A percentile compares a stretch with the other conserved stretches of the same genome.
Conservation (phyloP, 148 eudicot genomes). For the Chenopodium quinoa region DNA sequence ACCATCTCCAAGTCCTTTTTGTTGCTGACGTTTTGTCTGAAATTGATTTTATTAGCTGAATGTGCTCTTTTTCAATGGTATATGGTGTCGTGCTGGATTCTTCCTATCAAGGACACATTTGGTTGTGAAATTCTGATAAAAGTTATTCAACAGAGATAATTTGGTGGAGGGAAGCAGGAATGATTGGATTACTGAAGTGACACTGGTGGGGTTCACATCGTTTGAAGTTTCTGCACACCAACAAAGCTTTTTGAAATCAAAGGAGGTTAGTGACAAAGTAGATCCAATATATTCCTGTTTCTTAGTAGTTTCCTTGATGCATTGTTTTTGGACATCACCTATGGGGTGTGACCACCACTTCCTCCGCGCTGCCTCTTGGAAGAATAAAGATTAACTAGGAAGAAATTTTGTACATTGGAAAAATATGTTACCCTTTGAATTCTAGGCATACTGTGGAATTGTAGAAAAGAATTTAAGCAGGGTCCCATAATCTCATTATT, state of each 20-base stretch:
- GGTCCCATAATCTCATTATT: neutral
- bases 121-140: neutral
- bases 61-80: neutral
- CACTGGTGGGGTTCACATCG: neutral
- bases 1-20: neutral
- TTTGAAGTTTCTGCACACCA: neutral
- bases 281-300: neutral
- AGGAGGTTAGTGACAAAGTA: conserved; percentile 7
- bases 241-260: no score
- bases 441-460: neutral
- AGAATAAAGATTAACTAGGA: neutral
- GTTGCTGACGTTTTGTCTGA: neutral
- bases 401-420: neutral
- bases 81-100: neutral
- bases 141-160: neutral
- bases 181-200: neutral
- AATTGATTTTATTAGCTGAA: neutral
- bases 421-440: neutral
- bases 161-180: neutral
- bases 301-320: conserved; percentile 1
- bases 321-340: conserved; percentile 6
- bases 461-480: neutral
- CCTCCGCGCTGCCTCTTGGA: neutral
- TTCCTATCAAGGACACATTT: neutral
- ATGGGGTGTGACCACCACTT: neutral